A percentile compares a stretch with the other conserved stretches of the same genome.
Evolutionary conservation across 2,329 filamentous ascomycete genomes (phyloP).

Genomic region (Nothophaeocryptopus gaeumannii): DNA sequence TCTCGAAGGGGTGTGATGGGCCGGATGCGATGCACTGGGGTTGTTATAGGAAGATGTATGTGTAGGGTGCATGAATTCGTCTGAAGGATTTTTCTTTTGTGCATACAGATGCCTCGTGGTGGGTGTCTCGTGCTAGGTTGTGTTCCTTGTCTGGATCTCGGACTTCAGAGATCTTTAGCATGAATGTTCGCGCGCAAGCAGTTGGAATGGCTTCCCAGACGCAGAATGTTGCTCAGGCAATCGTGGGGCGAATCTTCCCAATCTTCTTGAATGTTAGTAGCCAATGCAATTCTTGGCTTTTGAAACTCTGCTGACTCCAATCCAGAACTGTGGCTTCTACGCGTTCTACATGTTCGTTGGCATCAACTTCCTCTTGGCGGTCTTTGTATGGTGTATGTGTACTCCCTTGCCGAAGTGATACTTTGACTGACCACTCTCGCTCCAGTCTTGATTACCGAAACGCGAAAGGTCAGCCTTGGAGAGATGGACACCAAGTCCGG

Average conservation of each 20-base stretch:
- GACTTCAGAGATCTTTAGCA: conserved; percentile 67
- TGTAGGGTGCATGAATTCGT: no score
- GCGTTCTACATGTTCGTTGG: conserved; percentile 57
- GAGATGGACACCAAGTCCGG: conserved; percentile 58
- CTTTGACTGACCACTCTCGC: conserved; percentile 28
- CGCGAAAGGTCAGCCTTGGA: conserved; percentile 49
- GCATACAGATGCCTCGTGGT: no score
- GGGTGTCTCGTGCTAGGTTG: no score
- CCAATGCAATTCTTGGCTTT: neutral
- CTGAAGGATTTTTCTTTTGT: no score
- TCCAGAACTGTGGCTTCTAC: conserved; percentile 54
- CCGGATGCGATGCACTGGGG: no score
- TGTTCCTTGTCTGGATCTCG: conserved; percentile 73
- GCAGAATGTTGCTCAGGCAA: conserved; percentile 61
- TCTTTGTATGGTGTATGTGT: conserved; percentile 36
- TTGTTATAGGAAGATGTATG: no score
- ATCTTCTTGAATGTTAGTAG: conserved; percentile 50
- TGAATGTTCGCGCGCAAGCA: conserved; percentile 69
- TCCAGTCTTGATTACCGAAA: conserved; percentile 40
- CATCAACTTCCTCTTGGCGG: conserved; percentile 42
- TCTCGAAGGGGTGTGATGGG: no score
- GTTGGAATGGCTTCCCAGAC: conserved; percentile 63
- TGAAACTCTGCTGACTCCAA: neutral
- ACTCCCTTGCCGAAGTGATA: conserved; percentile 45
- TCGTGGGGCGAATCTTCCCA: conserved; percentile 70